Conservation (phyloP, 345 rosid genomes). For the Salix dunnii region DNA sequence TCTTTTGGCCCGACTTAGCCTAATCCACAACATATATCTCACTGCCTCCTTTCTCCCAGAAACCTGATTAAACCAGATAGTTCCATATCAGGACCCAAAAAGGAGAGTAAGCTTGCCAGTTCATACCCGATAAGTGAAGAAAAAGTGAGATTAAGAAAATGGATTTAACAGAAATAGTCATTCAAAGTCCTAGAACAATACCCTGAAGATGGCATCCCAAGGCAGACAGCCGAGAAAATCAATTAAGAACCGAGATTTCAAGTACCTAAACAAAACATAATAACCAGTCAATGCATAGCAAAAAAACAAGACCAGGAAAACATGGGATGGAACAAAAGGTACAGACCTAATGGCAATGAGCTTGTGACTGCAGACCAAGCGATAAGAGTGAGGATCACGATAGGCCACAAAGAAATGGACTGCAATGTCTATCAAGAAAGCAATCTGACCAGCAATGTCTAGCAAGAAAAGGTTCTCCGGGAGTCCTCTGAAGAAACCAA, state of each 20-base stretch:
- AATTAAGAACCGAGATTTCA: constrained; percentile 60
- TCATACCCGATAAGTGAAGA: neutral
- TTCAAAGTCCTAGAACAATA: constrained; percentile 5
- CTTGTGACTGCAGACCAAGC: constrained; percentile 47
- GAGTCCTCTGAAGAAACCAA: constrained; percentile 81
- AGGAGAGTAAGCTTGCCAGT: neutral
- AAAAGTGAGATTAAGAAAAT: neutral
- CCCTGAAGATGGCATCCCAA: constrained; percentile 85
- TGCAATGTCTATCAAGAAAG: constrained; percentile 64
- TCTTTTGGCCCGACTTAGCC: constrained; percentile 58
- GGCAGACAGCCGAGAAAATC: constrained; percentile 75
- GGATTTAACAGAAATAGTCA: no score
- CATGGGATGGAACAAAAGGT: neutral
- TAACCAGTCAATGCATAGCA: neutral
- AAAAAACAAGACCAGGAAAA: neutral
- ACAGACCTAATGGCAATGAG: constrained; percentile 60
- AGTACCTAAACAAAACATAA: constrained; percentile 39
- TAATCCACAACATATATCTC: constrained; percentile 71
- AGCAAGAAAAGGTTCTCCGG: constrained; percentile 64
- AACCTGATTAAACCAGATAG: constrained; percentile 33
- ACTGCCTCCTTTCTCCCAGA: constrained; percentile 60
- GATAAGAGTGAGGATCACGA: constrained; percentile 50
- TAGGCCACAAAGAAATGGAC: constrained; percentile 67
- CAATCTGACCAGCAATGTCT: constrained; percentile 68
- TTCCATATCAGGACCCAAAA: neutral